Conservation (phyloP, 306 rosid genomes). For the Sesbania bispinosa region DNA sequence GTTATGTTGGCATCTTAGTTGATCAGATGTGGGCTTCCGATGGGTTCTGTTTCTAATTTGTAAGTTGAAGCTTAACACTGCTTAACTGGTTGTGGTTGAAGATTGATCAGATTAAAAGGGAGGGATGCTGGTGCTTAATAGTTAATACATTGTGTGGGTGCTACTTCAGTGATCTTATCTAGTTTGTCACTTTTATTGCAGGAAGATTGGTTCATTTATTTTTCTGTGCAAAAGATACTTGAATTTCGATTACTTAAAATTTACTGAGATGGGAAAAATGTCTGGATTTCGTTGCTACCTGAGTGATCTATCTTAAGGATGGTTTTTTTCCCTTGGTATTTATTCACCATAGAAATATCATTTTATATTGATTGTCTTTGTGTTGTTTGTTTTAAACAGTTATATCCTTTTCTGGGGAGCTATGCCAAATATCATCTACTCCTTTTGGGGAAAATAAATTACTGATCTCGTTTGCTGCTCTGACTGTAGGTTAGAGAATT, state of each 20-base stretch:
- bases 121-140: background rate
- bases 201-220: background rate
- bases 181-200: background rate
- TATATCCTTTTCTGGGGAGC: background rate
- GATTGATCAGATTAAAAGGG: background rate
- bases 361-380: slow-evolving; percentile 10
- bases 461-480: slow-evolving; percentile 25
- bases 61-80: background rate
- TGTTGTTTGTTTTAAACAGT: slow-evolving; percentile 11
- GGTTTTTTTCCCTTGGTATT: too few species aligned
- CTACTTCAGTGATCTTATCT: background rate
- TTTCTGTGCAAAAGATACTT: background rate
- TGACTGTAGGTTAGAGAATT: slow-evolving; percentile 69
- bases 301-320: too few species aligned
- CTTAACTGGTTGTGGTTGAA: background rate
- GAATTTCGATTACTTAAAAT: background rate
- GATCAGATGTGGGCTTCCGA: background rate
- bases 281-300: slow-evolving; percentile 11
- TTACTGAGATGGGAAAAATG: slow-evolving; percentile 6
- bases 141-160: slow-evolving; percentile 1
- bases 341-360: slow-evolving; percentile 4
- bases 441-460: background rate
- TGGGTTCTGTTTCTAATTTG: background rate
- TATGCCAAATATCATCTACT: slow-evolving; percentile 7
- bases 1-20: slow-evolving; percentile 7